Base-by-base conservation (phyloP, 2,329 filamentous ascomycete species). In the Cercospora sp. region DNA sequence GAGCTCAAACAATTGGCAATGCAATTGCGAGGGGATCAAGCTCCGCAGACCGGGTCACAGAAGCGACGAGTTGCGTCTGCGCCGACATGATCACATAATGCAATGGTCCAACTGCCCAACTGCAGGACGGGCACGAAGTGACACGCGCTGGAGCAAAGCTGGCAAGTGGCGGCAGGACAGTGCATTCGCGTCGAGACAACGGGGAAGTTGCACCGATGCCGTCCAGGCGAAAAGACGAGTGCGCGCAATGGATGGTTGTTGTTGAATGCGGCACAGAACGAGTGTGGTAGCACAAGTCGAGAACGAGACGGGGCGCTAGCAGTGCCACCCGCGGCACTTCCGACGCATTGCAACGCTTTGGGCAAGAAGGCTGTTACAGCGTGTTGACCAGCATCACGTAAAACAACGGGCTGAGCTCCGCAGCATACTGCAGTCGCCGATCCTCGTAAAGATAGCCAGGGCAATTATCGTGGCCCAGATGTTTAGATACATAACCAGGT, bases 41-140 rank as follows among this genome's bases (percentile, higher is more conserved):
- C 55, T 59, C 16, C 28, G 18, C 55, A 59, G 18, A 59, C 28
- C 16, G 18, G 55, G 55, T 30, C 31, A 58, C 55, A 36, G 28
- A 59, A 59, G 31, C 55, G 55, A 59, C 55, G 55, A 36, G 55
- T 23, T 36, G 55, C 55, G 31, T 59, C 48, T 55, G 48, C 23
- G 48, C 12, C 48, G 12, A 20, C 18, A 16, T 16, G 23, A 55
- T 55, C 48, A 55, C 48, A 55, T 55, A 55, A 55, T 55, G 48
- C 48, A 16, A 55, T 28, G 23, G 48, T 55, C 23, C 48, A 13
- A n/a, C 23, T 55, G 48, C 48, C 48, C 48, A 13, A 30, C 12
- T 55, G 23, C 48, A 28, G 26, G 12, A 55, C 23, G 48, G 48
- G 48, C 48, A 30, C 23, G 23, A 30, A 55, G 23, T 55, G 23